Conservation (phyloP, 2,329 filamentous ascomycete genomes). For the Penicillium nordicum region DNA sequence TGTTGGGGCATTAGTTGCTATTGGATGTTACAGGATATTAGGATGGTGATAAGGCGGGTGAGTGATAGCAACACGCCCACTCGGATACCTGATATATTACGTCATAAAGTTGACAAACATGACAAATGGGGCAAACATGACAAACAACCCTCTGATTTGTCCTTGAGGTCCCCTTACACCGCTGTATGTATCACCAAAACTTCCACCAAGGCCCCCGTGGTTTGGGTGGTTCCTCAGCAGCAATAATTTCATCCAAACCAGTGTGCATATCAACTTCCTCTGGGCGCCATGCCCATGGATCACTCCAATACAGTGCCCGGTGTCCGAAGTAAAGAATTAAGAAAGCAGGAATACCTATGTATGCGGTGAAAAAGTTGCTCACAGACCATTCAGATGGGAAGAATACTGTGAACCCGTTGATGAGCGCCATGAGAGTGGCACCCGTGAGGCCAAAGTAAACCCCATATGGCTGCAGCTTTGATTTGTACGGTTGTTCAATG, state of each 20-base stretch:
- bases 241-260: slow-evolving; percentile 52
- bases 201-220: slow-evolving; percentile 34
- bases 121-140: no score
- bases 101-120: no score
- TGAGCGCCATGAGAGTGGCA: slow-evolving; percentile 60
- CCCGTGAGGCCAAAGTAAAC: slow-evolving; percentile 57
- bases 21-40: neutral
- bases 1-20: neutral
- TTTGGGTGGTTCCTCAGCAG: slow-evolving; percentile 40
- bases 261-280: slow-evolving; percentile 54
- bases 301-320: slow-evolving; percentile 44
- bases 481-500: slow-evolving; percentile 53
- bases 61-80: neutral
- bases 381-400: slow-evolving; percentile 63
- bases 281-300: slow-evolving; percentile 51
- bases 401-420: slow-evolving; percentile 75
- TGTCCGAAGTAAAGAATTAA: slow-evolving; percentile 53
- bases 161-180: no score
- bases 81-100: neutral
- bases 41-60: slow-evolving; percentile 5
- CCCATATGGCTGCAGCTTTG: slow-evolving; percentile 61
- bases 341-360: slow-evolving; percentile 64
- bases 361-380: slow-evolving; percentile 62
- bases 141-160: no score
- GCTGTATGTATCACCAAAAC: slow-evolving; percentile 17